phyloP scores from a whole-genome alignment of 73 alveolate genomes.

The Paramecium sonneborni region DNA sequence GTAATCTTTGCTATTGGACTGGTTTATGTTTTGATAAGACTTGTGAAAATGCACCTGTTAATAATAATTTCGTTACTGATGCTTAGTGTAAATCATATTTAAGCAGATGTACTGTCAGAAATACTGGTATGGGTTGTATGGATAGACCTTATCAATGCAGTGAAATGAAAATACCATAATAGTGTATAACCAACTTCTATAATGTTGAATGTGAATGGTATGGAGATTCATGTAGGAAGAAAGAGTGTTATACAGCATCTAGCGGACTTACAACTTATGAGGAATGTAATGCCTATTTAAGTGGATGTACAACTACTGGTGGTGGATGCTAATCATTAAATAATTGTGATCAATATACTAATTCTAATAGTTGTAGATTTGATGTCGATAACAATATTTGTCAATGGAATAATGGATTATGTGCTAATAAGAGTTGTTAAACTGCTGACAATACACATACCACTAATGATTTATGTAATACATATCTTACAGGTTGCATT shows the following conservation, averaged over 20 bases:
- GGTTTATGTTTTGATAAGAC: slow-evolving; percentile 41
- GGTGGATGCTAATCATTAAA: neutral
- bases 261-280: neutral
- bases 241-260: neutral
- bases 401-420: neutral
- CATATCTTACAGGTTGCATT: slow-evolving; percentile 12
- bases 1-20: slow-evolving; percentile 1
- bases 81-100: neutral
- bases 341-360: neutral
- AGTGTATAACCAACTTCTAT: neutral
- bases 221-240: neutral
- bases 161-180: neutral
- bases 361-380: slow-evolving; percentile 5
- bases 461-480: neutral
- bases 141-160: neutral
- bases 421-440: slow-evolving; percentile 22
- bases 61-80: neutral
- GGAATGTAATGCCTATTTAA: neutral
- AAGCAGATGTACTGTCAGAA: slow-evolving; percentile 17
- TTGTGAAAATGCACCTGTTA: slow-evolving; percentile 42
- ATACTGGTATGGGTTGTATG: slow-evolving; percentile 28
- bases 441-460: slow-evolving; percentile 18
- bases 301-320: neutral
- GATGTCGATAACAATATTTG: neutral
- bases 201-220: slow-evolving; percentile 21